Evolutionary conservation across 768 basidiomycete species (phyloP).

Genomic region (Lactifluus rugatus): DNA sequence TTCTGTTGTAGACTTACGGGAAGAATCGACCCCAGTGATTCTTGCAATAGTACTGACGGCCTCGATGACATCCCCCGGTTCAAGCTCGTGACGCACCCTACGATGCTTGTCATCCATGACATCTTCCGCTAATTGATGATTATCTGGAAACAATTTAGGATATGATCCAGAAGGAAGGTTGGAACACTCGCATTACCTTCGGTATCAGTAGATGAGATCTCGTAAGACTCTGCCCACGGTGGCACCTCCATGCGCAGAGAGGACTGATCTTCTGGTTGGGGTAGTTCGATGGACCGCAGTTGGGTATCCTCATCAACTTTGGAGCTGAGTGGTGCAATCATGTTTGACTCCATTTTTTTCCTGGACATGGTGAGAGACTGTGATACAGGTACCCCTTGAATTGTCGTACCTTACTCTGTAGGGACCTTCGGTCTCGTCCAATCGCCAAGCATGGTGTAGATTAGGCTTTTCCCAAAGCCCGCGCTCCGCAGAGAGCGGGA

Average conservation of each 20-base stretch:
- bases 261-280: constrained; percentile 42
- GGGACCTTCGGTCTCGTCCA: constrained; percentile 91
- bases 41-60: constrained; percentile 79
- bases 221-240: constrained; percentile 66
- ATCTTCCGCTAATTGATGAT: constrained; percentile 56
- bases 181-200: constrained; percentile 37
- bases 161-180: neutral
- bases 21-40: constrained; percentile 85
- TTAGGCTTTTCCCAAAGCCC: constrained; percentile 68
- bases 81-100: constrained; percentile 75
- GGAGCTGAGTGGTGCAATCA: constrained; percentile 35
- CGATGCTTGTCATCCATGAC: constrained; percentile 84
- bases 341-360: constrained; percentile 65
- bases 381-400: neutral
- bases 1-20: constrained; percentile 44
- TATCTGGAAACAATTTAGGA: constrained; percentile 27
- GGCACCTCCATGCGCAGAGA: constrained; percentile 50
- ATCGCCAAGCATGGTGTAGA: constrained; percentile 49
- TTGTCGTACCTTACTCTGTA: constrained; percentile 62
- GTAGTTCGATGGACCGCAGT: constrained; percentile 41
- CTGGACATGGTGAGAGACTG: constrained; percentile 29
- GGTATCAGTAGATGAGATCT: constrained; percentile 51
- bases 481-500: constrained; percentile 59
- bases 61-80: constrained; percentile 85
- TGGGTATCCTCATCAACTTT: constrained; percentile 38